Evolutionary conservation across 2,329 filamentous ascomycete genomes (phyloP), one percentile per base, ranked within the genome.

Genomic region (Xylariaceae sp.): DNA sequence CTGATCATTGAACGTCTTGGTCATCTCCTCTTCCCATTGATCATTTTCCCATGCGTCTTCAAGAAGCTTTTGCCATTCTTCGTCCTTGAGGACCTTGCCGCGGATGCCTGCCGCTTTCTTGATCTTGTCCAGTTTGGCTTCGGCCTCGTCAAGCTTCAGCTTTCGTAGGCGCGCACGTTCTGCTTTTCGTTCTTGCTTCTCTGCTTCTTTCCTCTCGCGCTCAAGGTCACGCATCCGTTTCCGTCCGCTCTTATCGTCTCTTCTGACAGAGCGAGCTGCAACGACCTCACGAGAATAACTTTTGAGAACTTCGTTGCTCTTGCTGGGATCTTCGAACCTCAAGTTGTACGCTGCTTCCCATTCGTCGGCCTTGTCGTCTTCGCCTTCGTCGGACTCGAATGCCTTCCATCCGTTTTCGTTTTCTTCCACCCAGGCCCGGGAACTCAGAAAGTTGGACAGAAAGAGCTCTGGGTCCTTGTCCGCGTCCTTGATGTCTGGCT

Each of bases 271-370:
- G 45, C 84, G 83, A 42, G 82, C 80, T 24, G 80, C 80, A 23
- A 83, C 81, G 13, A 87, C 72, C 55, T 94, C 87, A 76, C 90
- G 82, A 36, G 90, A 83, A 61, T 95, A 94, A 5, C 89, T 87
- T 51, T 83, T 79, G 19, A 98, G 68, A 31, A 83, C 80, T 60
- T 94, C 87, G 54, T 95, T 95, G 49, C 85, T 80, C 54, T 85
- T 88, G 39, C 74, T 74, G 0, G 92, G 88, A 50, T 96, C 85
- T 57, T 98, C 92, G 52, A 98, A 98, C 21, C 92, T 83, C 61
- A 95, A 64, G 63, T 98, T 98, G 65, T 94, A 98, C 4, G 89
- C 89, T 44, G 84, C 74, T 62, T 98, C 92, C 51, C 90, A 94
- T 40, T 82, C 77, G 28, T 96, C 90, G 17, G 89, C 89, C 29